Evolutionary conservation across 2,329 filamentous ascomycete species (phyloP), one percentile per base, ranked within the genome.

Genomic region (Alternaria sp.): DNA sequence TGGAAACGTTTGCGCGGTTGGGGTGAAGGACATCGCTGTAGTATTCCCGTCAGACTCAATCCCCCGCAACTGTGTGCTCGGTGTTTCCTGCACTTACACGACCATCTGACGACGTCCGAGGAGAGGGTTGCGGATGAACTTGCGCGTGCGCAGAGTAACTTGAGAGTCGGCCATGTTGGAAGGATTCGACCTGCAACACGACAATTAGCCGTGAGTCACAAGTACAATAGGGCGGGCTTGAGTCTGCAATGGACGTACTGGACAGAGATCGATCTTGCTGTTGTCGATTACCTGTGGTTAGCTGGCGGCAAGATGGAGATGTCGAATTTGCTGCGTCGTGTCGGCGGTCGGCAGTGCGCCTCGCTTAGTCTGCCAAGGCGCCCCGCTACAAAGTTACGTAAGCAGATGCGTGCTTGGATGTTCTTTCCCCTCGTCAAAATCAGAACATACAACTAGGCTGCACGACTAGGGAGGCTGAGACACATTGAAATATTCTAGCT

Each of bases 91-190:
- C 68, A 78, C 79, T 81, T 93, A 97, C 95, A 97, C 92, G 86
- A 97, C 95, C 93, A 98, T 97, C 91, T 98, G 95, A 90, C 97
- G 97, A 85, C 95, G 92, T 84, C 91, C 93, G 83, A 99, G 91
- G 82, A 99, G 93, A 85, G 96, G 93, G 91, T 99, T 99, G 88
- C 94, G 93, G 87, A 98, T 96, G 92, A 99, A 99, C 89, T 98
- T 98, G 92, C 96, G 95, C 86, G 96, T 99, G 88, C 96, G 83
- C 81, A 85, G 77, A 72, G 84, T 85, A 73, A 85, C 83, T 79
- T 85, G 83, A 72, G 82, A 81, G 86, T 94, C 92, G 86, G 94
- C 92, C 95, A 97, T 97, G 85, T 85, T 96, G 79, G 71, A 67
- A 71, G 72, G 71, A 62, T 73, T 72, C 71, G 72, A 78, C 71